Base-by-base conservation (phyloP, 495 filamentous ascomycete species). In the Talaromyces borbonicus region DNA sequence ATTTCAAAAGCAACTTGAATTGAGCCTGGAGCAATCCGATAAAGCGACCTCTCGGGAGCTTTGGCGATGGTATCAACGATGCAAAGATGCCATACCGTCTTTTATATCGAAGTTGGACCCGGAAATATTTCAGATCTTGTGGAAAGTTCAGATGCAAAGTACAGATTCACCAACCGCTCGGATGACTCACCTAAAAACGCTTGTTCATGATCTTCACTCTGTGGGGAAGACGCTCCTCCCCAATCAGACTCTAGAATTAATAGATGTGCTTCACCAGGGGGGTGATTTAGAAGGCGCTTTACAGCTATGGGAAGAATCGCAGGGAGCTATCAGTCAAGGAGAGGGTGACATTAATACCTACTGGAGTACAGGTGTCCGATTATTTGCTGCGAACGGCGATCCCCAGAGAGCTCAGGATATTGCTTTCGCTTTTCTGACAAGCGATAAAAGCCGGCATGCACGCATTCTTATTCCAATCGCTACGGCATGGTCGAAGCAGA, bases 381-480 rank as follows among this genome's bases (percentile, higher is more conserved):
- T 90, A 61, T 81, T 77, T 53, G 71, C 75, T 26, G 66, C 74
- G 5, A 63, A 63, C 16, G 77, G 72, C 5, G 71, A 87, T 41
- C 65, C 77, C 14, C 73, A 81, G 47, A 73, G 76, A 49, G 84
- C 85, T 9, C 69, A 81, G 41, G 65, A 78, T 36, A 77, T 81
- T 48, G 78, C 77, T 11, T 62, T 76, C 35, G 77, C 65, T 3
- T 74, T 84, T 27, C 58, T 84, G 12, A 57, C 67, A 9, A 75
- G 69, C 12, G 61, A 72, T 15, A 57, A 66, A 40, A 65, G 67
- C 26, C 63, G 56, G 27, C 68, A 80, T 42, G 65, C 75, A 26
- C 74, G 81, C 22, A 74, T 81, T 11, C 61, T 88, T 20, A 67
- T 86, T 16, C 83, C 81, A n/a, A 65, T 88, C 25, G 81, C 87